These are phyloP conservation scores for Melampsora americana DNA, from an alignment of 1,284 basidiomycete genomes.

Conservation along the genomic window DNA sequence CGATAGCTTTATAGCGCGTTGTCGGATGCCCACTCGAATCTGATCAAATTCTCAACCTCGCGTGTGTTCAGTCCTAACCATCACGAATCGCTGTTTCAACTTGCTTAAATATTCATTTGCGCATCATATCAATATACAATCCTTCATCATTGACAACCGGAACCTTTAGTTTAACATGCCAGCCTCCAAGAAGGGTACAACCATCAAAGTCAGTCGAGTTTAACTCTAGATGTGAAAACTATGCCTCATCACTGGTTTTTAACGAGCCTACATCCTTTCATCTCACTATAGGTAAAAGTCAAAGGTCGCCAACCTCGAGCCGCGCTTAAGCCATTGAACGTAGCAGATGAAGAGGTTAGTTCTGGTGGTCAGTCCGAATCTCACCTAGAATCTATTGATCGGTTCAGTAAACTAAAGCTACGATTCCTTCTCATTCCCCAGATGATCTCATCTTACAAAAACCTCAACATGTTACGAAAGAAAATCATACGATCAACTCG, in stretches of 20 bases:
- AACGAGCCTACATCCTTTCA: not conserved
- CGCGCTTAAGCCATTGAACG: not conserved
- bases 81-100: too few relatives aligned
- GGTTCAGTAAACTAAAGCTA: not conserved
- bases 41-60: too few relatives aligned
- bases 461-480: not conserved
- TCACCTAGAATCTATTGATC: not conserved
- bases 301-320: constrained; percentile 4
- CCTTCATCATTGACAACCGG: too few relatives aligned
- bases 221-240: too few relatives aligned
- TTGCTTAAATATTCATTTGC: too few relatives aligned
- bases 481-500: not conserved
- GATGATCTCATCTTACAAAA: not conserved
- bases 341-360: constrained; percentile 5
- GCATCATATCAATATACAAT: too few relatives aligned
- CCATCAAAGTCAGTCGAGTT: not conserved
- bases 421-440: not conserved
- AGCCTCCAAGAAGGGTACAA: not conserved
- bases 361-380: constrained; percentile 6
- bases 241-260: too few relatives aligned
- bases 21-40: too few relatives aligned
- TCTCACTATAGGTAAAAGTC: not conserved
- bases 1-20: too few relatives aligned
- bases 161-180: not conserved
- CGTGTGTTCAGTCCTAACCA: too few relatives aligned